phyloP scores from a whole-genome alignment of 306 rosid genomes.

The Sicyos baderoa region DNA sequence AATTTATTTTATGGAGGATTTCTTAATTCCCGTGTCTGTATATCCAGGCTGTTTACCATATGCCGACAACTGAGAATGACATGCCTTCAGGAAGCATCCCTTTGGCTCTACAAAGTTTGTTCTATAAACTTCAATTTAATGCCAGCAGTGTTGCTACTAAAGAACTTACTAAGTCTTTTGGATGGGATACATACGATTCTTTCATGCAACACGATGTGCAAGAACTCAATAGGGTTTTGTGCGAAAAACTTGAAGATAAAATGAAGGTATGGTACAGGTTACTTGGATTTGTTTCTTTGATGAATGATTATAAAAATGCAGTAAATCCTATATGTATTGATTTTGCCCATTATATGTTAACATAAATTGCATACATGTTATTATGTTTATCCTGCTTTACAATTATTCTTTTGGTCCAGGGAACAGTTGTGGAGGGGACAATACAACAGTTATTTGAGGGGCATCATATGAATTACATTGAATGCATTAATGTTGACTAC shows the following conservation, averaged over 20 bases:
- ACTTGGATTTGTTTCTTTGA: conserved; percentile 14
- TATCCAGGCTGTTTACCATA: conserved; percentile 83
- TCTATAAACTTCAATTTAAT: conserved; percentile 84
- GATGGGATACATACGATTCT: conserved; percentile 93
- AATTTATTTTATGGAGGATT: conserved; percentile 5
- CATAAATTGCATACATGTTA: too few species aligned
- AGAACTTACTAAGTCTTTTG: conserved; percentile 90
- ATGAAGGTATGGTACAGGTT: conserved; percentile 75
- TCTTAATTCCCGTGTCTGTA: conserved; percentile 24
- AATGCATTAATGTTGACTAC: conserved; percentile 82
- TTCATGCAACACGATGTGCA: conserved; percentile 98
- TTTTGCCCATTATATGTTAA: not conserved
- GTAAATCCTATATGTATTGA: not conserved
- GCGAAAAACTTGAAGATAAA: conserved; percentile 92
- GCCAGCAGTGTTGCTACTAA: conserved; percentile 82
- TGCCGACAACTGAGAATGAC: conserved; percentile 95
- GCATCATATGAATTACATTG: conserved; percentile 92
- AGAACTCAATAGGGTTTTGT: conserved; percentile 87
- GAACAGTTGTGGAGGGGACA: conserved; percentile 97
- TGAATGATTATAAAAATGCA: not conserved
- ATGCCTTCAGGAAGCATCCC: conserved; percentile 95
- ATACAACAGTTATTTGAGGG: conserved; percentile 92
- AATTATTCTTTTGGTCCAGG: conserved; percentile 39
- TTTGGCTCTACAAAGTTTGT: conserved; percentile 84
- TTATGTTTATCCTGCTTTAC: conserved; percentile 19